A percentile compares a stretch with the other conserved stretches of the same genome.
Evolutionary conservation across 2,329 filamentous ascomycete genomes (phyloP).

Genomic region (Ambrosiella beaveri): DNA sequence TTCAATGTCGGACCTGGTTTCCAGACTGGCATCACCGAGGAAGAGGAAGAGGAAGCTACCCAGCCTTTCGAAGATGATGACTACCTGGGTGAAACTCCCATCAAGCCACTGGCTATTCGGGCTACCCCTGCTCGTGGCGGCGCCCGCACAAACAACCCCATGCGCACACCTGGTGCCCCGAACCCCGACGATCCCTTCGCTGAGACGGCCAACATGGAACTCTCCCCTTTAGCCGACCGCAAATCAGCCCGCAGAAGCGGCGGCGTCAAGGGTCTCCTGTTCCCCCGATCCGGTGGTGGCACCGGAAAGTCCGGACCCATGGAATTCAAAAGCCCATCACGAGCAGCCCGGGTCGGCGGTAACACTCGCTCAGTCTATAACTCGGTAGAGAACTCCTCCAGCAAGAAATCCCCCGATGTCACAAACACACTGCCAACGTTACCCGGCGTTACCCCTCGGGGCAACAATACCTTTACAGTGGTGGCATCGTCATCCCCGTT

Average conservation of each 20-base stretch:
- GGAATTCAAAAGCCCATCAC: conserved; percentile 11
- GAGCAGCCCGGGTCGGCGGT: background rate
- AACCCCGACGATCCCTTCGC: background rate
- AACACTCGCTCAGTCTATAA: background rate
- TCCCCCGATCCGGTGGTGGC: conserved; percentile 2
- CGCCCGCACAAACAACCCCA: background rate
- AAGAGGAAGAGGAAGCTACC: conserved; percentile 1
- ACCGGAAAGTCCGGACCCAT: conserved; percentile 1
- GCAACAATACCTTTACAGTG: background rate
- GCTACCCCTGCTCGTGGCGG: background rate
- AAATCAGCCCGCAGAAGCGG: conserved; percentile 5
- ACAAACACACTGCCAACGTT: background rate
- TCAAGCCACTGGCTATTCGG: background rate
- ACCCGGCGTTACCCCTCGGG: background rate
- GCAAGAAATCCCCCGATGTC: background rate
- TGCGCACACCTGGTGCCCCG: background rate
- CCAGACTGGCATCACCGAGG: background rate
- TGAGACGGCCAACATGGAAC: background rate
- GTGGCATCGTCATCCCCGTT: conserved; percentile 8
- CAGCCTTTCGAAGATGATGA: background rate
- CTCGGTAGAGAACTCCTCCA: background rate
- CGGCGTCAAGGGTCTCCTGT: conserved; percentile 8
- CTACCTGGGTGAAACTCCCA: conserved; percentile 5
- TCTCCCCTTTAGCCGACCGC: conserved; percentile 1
- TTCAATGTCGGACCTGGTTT: background rate